These are phyloP conservation scores for Yamadazyma trypodendri DNA, from an alignment of 1,139 yeast species.

Conservation along the genomic window DNA sequence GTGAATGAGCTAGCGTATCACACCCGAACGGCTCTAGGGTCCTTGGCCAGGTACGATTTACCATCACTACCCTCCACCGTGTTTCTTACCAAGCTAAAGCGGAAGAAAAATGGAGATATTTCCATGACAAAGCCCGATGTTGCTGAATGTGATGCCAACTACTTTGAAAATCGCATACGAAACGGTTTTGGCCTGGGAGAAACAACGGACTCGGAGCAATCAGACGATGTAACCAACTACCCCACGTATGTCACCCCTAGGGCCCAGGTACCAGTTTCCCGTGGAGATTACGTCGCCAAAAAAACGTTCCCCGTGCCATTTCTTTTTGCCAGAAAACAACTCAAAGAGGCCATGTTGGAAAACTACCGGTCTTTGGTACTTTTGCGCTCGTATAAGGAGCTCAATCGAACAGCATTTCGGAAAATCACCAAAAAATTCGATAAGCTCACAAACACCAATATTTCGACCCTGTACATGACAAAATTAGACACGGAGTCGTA, in stretches of 20 bases:
- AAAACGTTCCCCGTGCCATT: conserved; percentile 55
- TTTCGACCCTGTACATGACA: conserved; percentile 57
- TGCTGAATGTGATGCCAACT: conserved; percentile 29
- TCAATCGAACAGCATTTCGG: conserved; percentile 85
- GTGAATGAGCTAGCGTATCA: conserved; percentile 34
- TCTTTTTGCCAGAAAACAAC: conserved; percentile 67
- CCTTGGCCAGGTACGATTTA: conserved; percentile 46
- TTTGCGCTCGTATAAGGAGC: conserved; percentile 68
- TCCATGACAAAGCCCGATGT: conserved; percentile 13
- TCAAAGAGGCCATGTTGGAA: conserved; percentile 76
- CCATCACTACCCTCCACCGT: conserved; percentile 57
- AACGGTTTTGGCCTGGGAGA: conserved; percentile 27
- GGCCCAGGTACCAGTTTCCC: not conserved
- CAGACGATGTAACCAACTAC: not conserved
- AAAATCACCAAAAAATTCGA: conserved; percentile 89
- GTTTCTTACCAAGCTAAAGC: conserved; percentile 33
- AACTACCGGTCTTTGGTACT: conserved; percentile 78
- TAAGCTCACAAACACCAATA: conserved; percentile 56
- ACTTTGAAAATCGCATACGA: conserved; percentile 40
- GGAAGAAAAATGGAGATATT: conserved; percentile 14
- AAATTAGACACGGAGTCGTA: conserved; percentile 53
- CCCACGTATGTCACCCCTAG: not conserved
- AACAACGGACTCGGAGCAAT: not conserved
- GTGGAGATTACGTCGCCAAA: conserved; percentile 23
- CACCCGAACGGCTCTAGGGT: conserved; percentile 31